Percentiles rank a stretch among this genome's conserved stretches.
These are phyloP conservation scores for Oxyria digyna DNA, from an alignment of 148 eudicot species.

Conservation along the genomic window DNA sequence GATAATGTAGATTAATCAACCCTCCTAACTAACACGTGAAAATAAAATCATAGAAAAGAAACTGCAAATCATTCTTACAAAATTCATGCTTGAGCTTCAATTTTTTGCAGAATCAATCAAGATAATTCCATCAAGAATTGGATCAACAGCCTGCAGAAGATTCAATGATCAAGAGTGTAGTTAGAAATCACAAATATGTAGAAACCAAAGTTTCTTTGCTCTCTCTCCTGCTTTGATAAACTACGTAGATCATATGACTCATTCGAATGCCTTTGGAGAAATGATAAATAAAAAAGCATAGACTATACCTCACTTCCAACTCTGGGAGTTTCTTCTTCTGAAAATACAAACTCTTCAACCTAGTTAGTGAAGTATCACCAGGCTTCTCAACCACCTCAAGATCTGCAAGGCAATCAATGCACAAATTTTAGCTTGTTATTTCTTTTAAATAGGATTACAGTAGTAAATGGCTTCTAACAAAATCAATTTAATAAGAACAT, in stretches of 20 bases:
- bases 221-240: conserved; percentile 35
- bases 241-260: conserved; percentile 25
- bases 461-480: too few species aligned
- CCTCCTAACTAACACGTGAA: background rate
- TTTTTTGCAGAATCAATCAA: conserved; percentile 68
- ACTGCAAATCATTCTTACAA: conserved; percentile 30
- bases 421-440: too few species aligned
- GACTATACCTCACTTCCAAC: too few species aligned
- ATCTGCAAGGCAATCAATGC: too few species aligned
- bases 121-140: conserved; percentile 69
- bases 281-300: too few species aligned
- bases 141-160: conserved; percentile 49
- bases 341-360: too few species aligned
- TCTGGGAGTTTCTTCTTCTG: too few species aligned
- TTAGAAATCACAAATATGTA: background rate
- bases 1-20: background rate
- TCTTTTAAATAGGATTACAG: too few species aligned
- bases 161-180: too few species aligned
- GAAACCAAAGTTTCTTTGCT: background rate
- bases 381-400: too few species aligned
- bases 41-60: background rate
- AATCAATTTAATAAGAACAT: too few species aligned
- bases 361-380: too few species aligned
- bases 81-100: conserved; percentile 74
- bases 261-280: conserved; percentile 39